Percentiles rank a stretch among this genome's conserved stretches.
Conservation (phyloP, 2,329 filamentous ascomycete genomes). For the Aspergillus sp. region DNA sequence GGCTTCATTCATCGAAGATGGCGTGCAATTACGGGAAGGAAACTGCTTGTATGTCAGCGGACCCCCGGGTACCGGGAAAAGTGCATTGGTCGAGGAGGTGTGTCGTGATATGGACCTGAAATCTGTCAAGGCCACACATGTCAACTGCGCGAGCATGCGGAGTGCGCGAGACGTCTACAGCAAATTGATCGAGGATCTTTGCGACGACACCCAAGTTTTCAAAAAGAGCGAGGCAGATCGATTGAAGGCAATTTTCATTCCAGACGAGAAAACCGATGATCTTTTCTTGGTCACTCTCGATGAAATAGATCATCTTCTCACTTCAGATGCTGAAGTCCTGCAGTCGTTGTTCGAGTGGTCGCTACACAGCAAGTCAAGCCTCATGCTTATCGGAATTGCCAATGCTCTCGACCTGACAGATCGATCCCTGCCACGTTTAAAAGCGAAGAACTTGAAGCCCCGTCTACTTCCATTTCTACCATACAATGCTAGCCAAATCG, state of each 20-base stretch:
- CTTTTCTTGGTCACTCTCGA: slow-evolving; percentile 85
- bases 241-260: slow-evolving; percentile 67
- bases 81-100: slow-evolving; percentile 81
- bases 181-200: slow-evolving; percentile 67
- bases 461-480: slow-evolving; percentile 86
- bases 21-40: slow-evolving; percentile 55
- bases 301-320: slow-evolving; percentile 91
- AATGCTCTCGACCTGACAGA: slow-evolving; percentile 95
- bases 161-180: slow-evolving; percentile 79
- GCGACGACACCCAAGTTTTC: slow-evolving; percentile 56
- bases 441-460: slow-evolving; percentile 87
- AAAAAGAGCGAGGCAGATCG: slow-evolving; percentile 64
- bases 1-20: slow-evolving; percentile 61
- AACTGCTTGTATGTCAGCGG: slow-evolving; percentile 94
- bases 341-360: slow-evolving; percentile 98
- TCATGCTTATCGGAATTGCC: slow-evolving; percentile 86
- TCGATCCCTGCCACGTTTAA: slow-evolving; percentile 86
- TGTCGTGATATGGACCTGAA: slow-evolving; percentile 55
- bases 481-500: slow-evolving; percentile 83
- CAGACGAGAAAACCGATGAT: slow-evolving; percentile 48
- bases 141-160: slow-evolving; percentile 98
- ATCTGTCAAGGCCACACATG: slow-evolving; percentile 64
- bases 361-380: slow-evolving; percentile 69
- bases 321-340: slow-evolving; percentile 79
- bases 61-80: slow-evolving; percentile 94